phyloP scores from a whole-genome alignment of 179 eudicot species.

The Nepenthes alata region DNA sequence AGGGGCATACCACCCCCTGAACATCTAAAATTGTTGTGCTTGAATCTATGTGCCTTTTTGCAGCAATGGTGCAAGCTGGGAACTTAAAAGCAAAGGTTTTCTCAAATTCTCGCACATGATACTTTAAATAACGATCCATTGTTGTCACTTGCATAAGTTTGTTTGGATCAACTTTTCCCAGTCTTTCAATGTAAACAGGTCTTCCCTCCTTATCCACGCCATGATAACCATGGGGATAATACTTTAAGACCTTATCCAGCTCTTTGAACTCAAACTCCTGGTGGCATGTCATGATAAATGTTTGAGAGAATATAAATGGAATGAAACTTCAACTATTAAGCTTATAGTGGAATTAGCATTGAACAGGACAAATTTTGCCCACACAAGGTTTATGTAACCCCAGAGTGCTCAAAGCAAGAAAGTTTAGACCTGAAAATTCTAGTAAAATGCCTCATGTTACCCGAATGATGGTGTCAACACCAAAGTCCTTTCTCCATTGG shows the following conservation, averaged over 20 bases:
- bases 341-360: not conserved
- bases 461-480: constrained; percentile 62
- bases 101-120: constrained; percentile 88
- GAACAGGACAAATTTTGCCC: too few relatives aligned
- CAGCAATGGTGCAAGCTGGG: constrained; percentile 88
- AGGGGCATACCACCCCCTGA: constrained; percentile 84
- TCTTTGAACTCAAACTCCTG: constrained; percentile 94
- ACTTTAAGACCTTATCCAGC: constrained; percentile 64
- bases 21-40: constrained; percentile 92
- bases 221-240: constrained; percentile 93
- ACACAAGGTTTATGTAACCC: not conserved
- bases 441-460: constrained; percentile 17
- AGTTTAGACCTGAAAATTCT: not conserved
- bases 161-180: constrained; percentile 87
- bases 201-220: constrained; percentile 94
- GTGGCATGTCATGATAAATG: not conserved
- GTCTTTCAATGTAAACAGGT: constrained; percentile 81
- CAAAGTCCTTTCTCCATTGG: constrained; percentile 94
- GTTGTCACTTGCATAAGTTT: constrained; percentile 95
- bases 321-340: too few relatives aligned
- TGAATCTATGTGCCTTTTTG: constrained; percentile 87
- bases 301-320: not conserved
- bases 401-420: too few relatives aligned
- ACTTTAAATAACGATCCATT: constrained; percentile 79
- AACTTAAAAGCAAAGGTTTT: constrained; percentile 68